phyloP scores from a whole-genome alignment of 768 basidiomycete genomes.

The Mycena rebaudengoi region DNA sequence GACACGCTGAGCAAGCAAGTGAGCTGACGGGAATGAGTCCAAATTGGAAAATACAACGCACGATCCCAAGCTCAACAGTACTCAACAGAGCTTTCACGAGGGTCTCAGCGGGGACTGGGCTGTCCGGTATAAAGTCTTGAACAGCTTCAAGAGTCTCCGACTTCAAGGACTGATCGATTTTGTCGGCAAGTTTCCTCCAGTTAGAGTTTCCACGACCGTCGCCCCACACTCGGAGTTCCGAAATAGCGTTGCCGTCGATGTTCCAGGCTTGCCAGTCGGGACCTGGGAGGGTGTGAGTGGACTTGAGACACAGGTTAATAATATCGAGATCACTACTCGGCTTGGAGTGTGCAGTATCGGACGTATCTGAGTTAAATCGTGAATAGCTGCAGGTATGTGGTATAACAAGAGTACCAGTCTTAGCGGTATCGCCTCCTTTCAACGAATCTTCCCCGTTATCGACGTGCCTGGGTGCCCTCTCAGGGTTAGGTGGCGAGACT shows the following conservation, averaged over 20 bases:
- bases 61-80: constrained; percentile 12
- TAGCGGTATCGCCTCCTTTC: no score
- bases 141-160: not conserved
- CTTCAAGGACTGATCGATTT: not conserved
- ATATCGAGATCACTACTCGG: constrained; percentile 2
- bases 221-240: constrained; percentile 1
- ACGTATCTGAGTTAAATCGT: not conserved
- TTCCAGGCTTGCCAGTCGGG: constrained; percentile 14
- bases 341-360: not conserved
- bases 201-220: not conserved
- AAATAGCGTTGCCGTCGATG: constrained; percentile 5
- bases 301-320: constrained; percentile 11
- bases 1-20: constrained; percentile 1
- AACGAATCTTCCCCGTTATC: no score
- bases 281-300: constrained; percentile 4
- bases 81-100: constrained; percentile 9
- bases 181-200: constrained; percentile 4
- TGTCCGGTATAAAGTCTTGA: constrained; percentile 3
- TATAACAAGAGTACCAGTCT: no score
- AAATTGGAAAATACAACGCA: constrained; percentile 5
- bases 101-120: constrained; percentile 8
- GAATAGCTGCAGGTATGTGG: constrained; percentile 6
- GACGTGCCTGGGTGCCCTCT: no score
- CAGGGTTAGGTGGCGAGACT: no score
- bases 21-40: not conserved